phyloP scores from a whole-genome alignment of 495 filamentous ascomycete genomes.

The Penicillium coprophilum region DNA sequence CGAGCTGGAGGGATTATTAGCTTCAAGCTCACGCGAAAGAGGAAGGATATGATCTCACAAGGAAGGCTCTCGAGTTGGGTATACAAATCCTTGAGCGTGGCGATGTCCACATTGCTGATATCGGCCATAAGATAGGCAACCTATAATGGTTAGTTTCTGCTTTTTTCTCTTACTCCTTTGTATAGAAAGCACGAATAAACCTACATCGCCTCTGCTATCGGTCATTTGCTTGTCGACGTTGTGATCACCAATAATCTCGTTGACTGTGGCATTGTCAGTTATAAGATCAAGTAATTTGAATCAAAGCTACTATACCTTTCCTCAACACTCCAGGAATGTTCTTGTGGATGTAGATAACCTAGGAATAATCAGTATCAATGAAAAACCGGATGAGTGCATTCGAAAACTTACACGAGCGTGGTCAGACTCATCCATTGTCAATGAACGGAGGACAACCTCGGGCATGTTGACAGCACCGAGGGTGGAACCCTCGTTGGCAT shows the following conservation, averaged over 20 bases:
- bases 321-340: constrained; percentile 94
- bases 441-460: constrained; percentile 80
- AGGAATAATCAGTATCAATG: constrained; percentile 17
- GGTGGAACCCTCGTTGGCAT: constrained; percentile 90
- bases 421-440: constrained; percentile 84
- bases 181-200: constrained; percentile 16
- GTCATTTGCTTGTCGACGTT: constrained; percentile 99
- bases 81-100: constrained; percentile 81
- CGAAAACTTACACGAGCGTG: constrained; percentile 66
- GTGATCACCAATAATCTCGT: constrained; percentile 88
- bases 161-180: neutral
- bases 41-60: constrained; percentile 56
- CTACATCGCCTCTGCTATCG: constrained; percentile 85
- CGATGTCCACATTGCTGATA: constrained; percentile 77
- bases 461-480: constrained; percentile 93
- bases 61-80: constrained; percentile 76
- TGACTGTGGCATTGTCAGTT: constrained; percentile 57
- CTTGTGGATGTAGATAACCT: constrained; percentile 91
- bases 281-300: neutral
- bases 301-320: constrained; percentile 52
- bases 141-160: constrained; percentile 37
- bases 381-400: neutral
- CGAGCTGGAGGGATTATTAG: constrained; percentile 53
- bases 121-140: constrained; percentile 98
- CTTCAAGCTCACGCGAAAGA: neutral